phyloP scores from a whole-genome alignment of 805 yeast species.

The Ogataea pilisensis region DNA sequence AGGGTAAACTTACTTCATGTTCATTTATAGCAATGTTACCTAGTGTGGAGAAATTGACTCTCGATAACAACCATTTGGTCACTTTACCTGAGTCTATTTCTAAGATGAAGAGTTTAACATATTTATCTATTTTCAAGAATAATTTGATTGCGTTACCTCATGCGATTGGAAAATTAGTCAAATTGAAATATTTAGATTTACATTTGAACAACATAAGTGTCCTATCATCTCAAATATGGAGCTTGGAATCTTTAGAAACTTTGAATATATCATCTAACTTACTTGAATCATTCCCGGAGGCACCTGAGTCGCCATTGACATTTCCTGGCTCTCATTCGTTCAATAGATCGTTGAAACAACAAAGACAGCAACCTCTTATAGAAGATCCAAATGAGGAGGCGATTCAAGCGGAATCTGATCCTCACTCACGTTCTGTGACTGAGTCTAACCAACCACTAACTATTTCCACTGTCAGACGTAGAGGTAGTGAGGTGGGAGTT shows the following conservation, averaged over 20 bases:
- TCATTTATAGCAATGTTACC: constrained; percentile 63
- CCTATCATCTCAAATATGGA: constrained; percentile 67
- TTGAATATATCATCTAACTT: constrained; percentile 75
- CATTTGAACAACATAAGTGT: constrained; percentile 79
- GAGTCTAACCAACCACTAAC: not conserved
- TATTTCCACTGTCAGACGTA: not conserved
- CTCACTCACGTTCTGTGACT: not conserved
- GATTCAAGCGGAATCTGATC: constrained; percentile 2
- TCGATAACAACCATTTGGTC: constrained; percentile 81
- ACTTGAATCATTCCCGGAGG: constrained; percentile 55
- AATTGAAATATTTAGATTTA: constrained; percentile 65
- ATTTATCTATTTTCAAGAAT: constrained; percentile 69
- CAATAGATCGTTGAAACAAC: not conserved
- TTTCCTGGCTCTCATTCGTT: constrained; percentile 7
- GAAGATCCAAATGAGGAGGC: constrained; percentile 2
- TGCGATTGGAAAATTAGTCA: constrained; percentile 54
- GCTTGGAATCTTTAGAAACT: constrained; percentile 47
- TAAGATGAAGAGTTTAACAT: constrained; percentile 51
- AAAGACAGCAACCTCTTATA: constrained; percentile 1
- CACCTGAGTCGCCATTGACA: constrained; percentile 30
- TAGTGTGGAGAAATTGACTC: constrained; percentile 62
- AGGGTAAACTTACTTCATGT: constrained; percentile 76
- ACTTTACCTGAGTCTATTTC: constrained; percentile 69
- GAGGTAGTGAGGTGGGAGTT: constrained; percentile 8
- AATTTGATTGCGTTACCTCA: constrained; percentile 68